A percentile compares a stretch with the other conserved stretches of the same genome.
Evolutionary conservation across 306 rosid genomes (phyloP).

Genomic region (Trifolium dubium): DNA sequence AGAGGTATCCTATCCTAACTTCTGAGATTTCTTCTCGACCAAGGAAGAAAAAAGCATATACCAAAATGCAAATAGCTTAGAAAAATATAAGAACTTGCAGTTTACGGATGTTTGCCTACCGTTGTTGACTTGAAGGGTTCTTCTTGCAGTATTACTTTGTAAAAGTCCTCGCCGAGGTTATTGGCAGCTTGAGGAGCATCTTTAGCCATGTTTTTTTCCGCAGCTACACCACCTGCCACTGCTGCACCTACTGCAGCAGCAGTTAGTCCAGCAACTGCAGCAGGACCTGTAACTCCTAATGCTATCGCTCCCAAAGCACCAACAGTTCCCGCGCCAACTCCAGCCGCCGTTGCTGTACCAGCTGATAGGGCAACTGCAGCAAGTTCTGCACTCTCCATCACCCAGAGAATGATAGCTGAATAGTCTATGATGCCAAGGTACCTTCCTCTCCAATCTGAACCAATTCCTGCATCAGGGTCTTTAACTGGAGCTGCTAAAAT

Average conservation of each 20-base stretch:
- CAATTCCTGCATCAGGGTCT: constrained; percentile 54
- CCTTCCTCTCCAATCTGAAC: constrained; percentile 73
- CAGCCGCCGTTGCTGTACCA: constrained; percentile 83
- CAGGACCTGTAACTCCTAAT: constrained; percentile 83
- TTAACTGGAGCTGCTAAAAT: constrained; percentile 88
- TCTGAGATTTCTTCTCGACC: constrained; percentile 20
- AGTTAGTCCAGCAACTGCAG: constrained; percentile 82
- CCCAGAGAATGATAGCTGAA: constrained; percentile 84
- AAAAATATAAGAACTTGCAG: constrained; percentile 11
- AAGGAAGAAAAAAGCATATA: constrained; percentile 1
- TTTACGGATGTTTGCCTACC: constrained; percentile 46
- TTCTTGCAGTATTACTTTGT: constrained; percentile 77
- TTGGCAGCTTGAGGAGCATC: constrained; percentile 80
- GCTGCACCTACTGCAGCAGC: constrained; percentile 96
- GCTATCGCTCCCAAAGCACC: constrained; percentile 84
- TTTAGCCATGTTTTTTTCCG: constrained; percentile 62
- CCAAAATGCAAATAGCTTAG: not conserved
- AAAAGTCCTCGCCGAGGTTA: constrained; percentile 79
- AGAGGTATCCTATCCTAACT: not conserved
- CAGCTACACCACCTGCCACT: constrained; percentile 75
- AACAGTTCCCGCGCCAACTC: constrained; percentile 82
- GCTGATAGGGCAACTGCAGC: constrained; percentile 84
- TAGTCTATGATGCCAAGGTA: constrained; percentile 90
- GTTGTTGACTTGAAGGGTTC: constrained; percentile 97
- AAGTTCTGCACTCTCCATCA: constrained; percentile 88